phyloP scores from a whole-genome alignment of 2,329 filamentous ascomycete genomes.

The Canariomyces notabilis region DNA sequence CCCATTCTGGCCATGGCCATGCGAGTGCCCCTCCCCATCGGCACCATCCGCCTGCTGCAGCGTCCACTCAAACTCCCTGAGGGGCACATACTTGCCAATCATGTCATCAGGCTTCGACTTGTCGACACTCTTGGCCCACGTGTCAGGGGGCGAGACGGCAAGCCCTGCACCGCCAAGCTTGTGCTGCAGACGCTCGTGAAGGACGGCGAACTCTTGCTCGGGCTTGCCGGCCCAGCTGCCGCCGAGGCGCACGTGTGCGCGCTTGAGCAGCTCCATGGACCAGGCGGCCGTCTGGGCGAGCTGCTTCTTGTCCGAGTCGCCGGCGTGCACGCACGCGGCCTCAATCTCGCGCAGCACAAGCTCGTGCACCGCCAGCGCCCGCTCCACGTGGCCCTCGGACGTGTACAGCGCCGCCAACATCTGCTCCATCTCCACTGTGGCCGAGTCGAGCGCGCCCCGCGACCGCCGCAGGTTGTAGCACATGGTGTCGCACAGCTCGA shows the following conservation, averaged over 20 bases:
- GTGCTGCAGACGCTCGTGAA: slow-evolving; percentile 20
- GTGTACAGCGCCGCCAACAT: slow-evolving; percentile 29
- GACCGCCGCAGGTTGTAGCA: slow-evolving; percentile 33
- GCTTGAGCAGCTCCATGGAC: slow-evolving; percentile 21
- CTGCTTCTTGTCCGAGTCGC: not conserved
- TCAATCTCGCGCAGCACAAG: slow-evolving; percentile 28
- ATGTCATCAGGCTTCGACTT: slow-evolving; percentile 18
- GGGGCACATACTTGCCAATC: slow-evolving; percentile 20
- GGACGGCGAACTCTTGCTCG: slow-evolving; percentile 22
- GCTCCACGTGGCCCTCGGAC: slow-evolving; percentile 25
- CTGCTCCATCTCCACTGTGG: slow-evolving; percentile 27
- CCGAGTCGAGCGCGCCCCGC: slow-evolving; percentile 29
- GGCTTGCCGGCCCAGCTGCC: slow-evolving; percentile 23
- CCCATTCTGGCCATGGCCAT: slow-evolving; percentile 1
- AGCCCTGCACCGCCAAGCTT: slow-evolving; percentile 14
- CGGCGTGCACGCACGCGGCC: slow-evolving; percentile 2
- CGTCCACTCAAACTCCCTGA: slow-evolving; percentile 19
- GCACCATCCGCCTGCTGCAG: slow-evolving; percentile 7
- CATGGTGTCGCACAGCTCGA: slow-evolving; percentile 29
- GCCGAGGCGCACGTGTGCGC: slow-evolving; percentile 18
- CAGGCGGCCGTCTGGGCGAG: slow-evolving; percentile 21
- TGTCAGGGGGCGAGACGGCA: slow-evolving; percentile 19
- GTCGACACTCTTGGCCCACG: slow-evolving; percentile 19
- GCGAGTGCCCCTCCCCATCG: slow-evolving; percentile 1
- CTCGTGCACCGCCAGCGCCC: slow-evolving; percentile 29